Conservation (phyloP, 1,284 basidiomycete species). For the Leccinum pachyderme region DNA sequence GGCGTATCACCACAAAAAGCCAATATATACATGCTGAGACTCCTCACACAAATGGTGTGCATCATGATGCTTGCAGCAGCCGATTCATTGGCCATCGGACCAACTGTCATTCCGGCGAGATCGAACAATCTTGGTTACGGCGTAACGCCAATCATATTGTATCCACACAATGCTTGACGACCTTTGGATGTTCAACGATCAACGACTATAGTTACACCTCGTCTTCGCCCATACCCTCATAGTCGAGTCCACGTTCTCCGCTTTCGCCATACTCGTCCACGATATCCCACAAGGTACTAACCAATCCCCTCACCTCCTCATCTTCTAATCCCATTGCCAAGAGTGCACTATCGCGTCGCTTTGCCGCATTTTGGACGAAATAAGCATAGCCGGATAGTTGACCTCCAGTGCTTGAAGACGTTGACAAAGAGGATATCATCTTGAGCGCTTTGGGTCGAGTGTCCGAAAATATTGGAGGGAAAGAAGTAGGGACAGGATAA, state of each 20-base stretch:
- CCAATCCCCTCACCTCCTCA: slow-evolving; percentile 53
- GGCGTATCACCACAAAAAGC: background rate
- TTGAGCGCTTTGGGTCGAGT: slow-evolving; percentile 22
- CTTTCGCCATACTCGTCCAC: slow-evolving; percentile 44
- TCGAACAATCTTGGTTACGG: background rate
- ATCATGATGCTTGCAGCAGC: background rate
- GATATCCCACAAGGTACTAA: slow-evolving; percentile 50
- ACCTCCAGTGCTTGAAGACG: slow-evolving; percentile 31
- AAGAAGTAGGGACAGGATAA: slow-evolving; percentile 53
- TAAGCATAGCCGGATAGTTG: slow-evolving; percentile 44
- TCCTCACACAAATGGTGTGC: background rate
- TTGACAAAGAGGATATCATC: slow-evolving; percentile 26
- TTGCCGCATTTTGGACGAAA: slow-evolving; percentile 39
- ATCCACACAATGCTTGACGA: background rate
- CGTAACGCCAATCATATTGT: background rate
- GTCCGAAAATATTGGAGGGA: slow-evolving; percentile 40
- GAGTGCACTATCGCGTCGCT: slow-evolving; percentile 27
- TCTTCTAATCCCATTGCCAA: slow-evolving; percentile 37
- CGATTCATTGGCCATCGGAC: background rate
- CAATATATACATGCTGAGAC: background rate
- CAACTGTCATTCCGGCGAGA: background rate
- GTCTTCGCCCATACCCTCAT: slow-evolving; percentile 28
- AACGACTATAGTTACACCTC: slow-evolving; percentile 20
- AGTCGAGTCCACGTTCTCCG: slow-evolving; percentile 12
- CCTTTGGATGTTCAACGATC: background rate